Evolutionary conservation across 2,329 filamentous ascomycete genomes (phyloP), one percentile per base, ranked within the genome.

Genomic region (Geosmithia flava): DNA sequence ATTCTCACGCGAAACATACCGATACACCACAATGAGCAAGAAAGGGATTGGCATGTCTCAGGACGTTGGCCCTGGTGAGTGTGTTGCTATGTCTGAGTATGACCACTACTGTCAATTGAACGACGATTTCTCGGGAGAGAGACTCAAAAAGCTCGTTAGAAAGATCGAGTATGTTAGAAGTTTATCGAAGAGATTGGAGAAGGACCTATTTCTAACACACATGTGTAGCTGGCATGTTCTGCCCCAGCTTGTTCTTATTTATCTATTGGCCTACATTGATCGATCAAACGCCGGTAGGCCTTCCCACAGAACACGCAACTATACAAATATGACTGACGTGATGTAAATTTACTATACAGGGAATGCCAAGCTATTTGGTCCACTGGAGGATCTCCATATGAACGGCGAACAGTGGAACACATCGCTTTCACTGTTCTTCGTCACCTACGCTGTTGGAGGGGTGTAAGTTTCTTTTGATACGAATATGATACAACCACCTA

Each of bases 401-500:
- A 75, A 73, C 0, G 62, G 74, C 4, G 71, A 77, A 48, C 74
- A 88, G 58, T 93, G 88, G 64, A 90, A 89, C 62, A 71, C 78
- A 55, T 75, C 79, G 44, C 69, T 83, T 3, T 72, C 71, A 3
- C 76, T 88, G 51, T 93, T 93, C 70, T 93, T 91, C 69, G 78
- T 91, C 52, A 63, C 83, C 2, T 93, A 93, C 59, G 72, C 83
- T 2, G 69, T 83, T 17, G 87, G 87, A 53, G 86, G 90, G 58
- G 78, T 83, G 0, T 68, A 85, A 16, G 87, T 82, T 48, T 19
- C 19, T 17, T 39, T 39, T 39, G 8, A 39, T 39, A 39, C 91
- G 93, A 56, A 63, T 90, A 8, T 64, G 91, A 10, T 75, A 93
- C 48, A 91, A 91, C 62, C 76, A 39, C 33, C 16, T 8, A 39